phyloP scores from a whole-genome alignment of 1,139 yeast genomes.

The Yamadazyma jaroonii region DNA sequence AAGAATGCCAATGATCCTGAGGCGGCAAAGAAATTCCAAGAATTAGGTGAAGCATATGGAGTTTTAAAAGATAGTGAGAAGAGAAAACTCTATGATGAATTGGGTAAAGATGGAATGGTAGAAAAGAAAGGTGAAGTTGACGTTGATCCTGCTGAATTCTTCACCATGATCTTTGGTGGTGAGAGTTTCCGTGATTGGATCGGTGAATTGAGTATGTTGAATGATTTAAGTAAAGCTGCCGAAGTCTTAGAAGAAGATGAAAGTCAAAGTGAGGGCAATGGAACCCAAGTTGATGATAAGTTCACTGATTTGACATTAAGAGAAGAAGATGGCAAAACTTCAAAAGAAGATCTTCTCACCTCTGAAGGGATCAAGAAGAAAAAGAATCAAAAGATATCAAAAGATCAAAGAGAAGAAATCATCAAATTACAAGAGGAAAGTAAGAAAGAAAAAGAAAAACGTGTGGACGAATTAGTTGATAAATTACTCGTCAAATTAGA shows the following conservation, averaged over 20 bases:
- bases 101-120: slow-evolving; percentile 43
- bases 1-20: slow-evolving; percentile 75
- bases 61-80: slow-evolving; percentile 35
- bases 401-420: slow-evolving; percentile 56
- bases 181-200: slow-evolving; percentile 62
- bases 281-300: neutral
- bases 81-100: slow-evolving; percentile 40
- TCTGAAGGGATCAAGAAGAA: slow-evolving; percentile 23
- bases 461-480: slow-evolving; percentile 51
- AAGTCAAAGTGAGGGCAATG: neutral
- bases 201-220: slow-evolving; percentile 86
- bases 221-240: slow-evolving; percentile 72
- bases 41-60: slow-evolving; percentile 58
- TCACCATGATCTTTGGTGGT: slow-evolving; percentile 88
- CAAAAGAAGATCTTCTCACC: slow-evolving; percentile 13
- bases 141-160: slow-evolving; percentile 47
- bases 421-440: slow-evolving; percentile 53
- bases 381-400: slow-evolving; percentile 40
- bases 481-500: slow-evolving; percentile 47
- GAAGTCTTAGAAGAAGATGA: slow-evolving; percentile 51
- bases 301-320: slow-evolving; percentile 9
- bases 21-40: slow-evolving; percentile 95
- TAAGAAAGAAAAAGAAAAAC: slow-evolving; percentile 49
- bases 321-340: slow-evolving; percentile 2
- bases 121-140: slow-evolving; percentile 23